These are phyloP conservation scores for Paraurostyla sp. DNA, from an alignment of 73 alveolate species.

Conservation along the genomic window DNA sequence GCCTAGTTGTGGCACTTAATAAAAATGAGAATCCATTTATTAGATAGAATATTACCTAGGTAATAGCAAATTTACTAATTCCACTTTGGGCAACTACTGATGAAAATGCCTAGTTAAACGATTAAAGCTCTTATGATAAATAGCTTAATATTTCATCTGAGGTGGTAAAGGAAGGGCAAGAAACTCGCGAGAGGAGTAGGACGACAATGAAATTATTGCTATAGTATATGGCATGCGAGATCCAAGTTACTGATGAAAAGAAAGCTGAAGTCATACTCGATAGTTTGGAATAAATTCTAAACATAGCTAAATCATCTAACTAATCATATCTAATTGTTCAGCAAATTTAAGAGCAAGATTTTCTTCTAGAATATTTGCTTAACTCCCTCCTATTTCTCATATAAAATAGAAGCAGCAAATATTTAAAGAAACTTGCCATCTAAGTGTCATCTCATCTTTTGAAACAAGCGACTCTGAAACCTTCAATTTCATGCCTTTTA, in stretches of 20 bases:
- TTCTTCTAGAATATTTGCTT: not conserved
- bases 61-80: not conserved
- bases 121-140: not conserved
- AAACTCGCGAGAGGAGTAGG: not conserved
- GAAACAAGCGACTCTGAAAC: not conserved
- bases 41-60: constrained; percentile 4
- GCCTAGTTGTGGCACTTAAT: not conserved
- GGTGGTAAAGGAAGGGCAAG: not conserved
- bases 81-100: not conserved
- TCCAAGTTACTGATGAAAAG: not conserved
- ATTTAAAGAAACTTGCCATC: not conserved
- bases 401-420: not conserved
- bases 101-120: not conserved
- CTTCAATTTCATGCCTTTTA: not conserved
- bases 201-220: not conserved
- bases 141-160: not conserved
- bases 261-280: constrained; percentile 5
- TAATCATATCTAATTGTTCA: not conserved
- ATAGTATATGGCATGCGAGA: not conserved
- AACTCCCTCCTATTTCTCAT: not conserved
- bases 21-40: not conserved
- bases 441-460: not conserved
- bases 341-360: not conserved
- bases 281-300: constrained; percentile 22
- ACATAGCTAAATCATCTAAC: constrained; percentile 11